A percentile compares a stretch with the other conserved stretches of the same genome.
Conservation (phyloP, 148 eudicot genomes). For the Rheum nobile region DNA sequence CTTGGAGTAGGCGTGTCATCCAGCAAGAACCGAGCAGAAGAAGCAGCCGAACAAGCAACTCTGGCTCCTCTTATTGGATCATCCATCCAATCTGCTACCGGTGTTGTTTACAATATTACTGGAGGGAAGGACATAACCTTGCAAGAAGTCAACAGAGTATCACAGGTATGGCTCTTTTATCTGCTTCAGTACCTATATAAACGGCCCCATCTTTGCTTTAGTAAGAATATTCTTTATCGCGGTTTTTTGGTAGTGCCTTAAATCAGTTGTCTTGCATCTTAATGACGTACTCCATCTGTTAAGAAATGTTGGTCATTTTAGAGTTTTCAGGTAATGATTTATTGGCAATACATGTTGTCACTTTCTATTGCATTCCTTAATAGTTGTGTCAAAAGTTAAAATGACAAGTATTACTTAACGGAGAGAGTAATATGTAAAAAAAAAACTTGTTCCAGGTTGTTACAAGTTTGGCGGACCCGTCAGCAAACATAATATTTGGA, state of each 20-base stretch:
- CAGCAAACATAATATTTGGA: slow-evolving; percentile 96
- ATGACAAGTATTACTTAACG: too few species aligned
- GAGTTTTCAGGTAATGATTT: too few species aligned
- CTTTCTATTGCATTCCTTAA: too few species aligned
- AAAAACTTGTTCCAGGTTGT: slow-evolving; percentile 42
- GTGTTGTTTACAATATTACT: slow-evolving; percentile 93
- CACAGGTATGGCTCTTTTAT: slow-evolving; percentile 49
- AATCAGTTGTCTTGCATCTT: neutral
- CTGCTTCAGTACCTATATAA: too few species aligned
- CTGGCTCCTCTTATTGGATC: slow-evolving; percentile 95
- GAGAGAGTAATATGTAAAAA: neutral
- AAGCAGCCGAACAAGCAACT: slow-evolving; percentile 99
- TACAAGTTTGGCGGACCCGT: slow-evolving; percentile 94
- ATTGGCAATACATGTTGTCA: too few species aligned
- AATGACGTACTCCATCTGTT: too few species aligned
- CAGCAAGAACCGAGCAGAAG: slow-evolving; percentile 98
- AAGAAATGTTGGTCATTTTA: too few species aligned
- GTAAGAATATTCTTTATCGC: neutral
- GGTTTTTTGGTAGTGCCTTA: neutral
- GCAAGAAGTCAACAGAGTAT: slow-evolving; percentile 97
- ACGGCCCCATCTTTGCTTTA: neutral
- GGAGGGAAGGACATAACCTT: slow-evolving; percentile 95
- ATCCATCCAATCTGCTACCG: slow-evolving; percentile 97
- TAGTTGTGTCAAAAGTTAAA: too few species aligned
- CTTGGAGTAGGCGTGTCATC: slow-evolving; percentile 98